Conservation (phyloP, 257 asterid genomes). For the Galeopsis tetrahit region DNA sequence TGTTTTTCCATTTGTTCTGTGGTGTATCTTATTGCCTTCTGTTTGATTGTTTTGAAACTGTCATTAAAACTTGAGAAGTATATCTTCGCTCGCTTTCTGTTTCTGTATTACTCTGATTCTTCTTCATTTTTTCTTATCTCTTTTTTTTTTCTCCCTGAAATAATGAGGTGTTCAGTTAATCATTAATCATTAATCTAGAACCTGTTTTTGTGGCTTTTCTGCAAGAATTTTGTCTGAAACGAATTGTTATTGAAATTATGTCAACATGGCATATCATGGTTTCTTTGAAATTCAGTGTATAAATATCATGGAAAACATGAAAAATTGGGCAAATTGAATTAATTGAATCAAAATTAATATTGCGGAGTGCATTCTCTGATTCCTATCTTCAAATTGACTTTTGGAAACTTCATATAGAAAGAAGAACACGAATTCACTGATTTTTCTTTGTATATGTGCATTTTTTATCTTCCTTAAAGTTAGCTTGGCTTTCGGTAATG, state of each 20-base stretch:
- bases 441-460: not conserved
- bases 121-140: not conserved
- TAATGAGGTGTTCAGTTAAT: not conserved
- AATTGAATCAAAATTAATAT: not conserved
- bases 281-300: not conserved
- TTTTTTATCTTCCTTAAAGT: not conserved
- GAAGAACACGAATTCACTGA: not conserved
- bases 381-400: not conserved
- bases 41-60: conserved; percentile 13
- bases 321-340: not conserved
- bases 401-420: no score
- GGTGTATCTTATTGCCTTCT: conserved; percentile 22
- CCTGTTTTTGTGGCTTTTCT: conserved; percentile 2
- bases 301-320: not conserved
- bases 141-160: not conserved
- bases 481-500: not conserved
- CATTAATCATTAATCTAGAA: not conserved
- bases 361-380: not conserved
- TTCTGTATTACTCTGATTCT: not conserved
- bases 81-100: not conserved
- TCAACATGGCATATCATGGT: conserved; percentile 14
- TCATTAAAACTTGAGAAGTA: conserved; percentile 20
- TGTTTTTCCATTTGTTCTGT: conserved; percentile 10
- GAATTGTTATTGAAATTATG: not conserved
- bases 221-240: not conserved